Evolutionary conservation across 2,329 filamentous ascomycete species (phyloP).

Genomic region (Aspergillus awamori): DNA sequence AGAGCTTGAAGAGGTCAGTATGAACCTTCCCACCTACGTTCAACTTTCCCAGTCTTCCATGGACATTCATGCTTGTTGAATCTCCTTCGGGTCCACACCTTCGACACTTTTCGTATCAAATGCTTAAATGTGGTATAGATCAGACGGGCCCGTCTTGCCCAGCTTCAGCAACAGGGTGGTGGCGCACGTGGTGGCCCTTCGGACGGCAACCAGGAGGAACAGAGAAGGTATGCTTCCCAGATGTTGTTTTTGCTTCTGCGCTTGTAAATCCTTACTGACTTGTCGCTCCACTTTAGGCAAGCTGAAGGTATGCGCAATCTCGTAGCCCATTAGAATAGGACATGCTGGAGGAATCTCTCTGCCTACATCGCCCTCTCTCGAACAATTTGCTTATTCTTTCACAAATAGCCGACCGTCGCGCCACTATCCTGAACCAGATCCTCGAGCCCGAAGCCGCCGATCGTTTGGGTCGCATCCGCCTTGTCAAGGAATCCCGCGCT

Average conservation of each 20-base stretch:
- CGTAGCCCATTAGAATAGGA: not conserved
- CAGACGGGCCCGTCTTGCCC: constrained; percentile 85
- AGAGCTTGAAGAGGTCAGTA: constrained; percentile 63
- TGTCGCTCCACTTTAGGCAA: constrained; percentile 28
- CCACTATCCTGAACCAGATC: constrained; percentile 79
- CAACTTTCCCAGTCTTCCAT: not conserved
- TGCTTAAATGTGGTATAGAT: constrained; percentile 60
- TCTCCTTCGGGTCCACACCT: not conserved
- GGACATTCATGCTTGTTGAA: too few species aligned
- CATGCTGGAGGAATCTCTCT: not conserved
- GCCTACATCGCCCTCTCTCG: not conserved
- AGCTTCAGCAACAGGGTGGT: constrained; percentile 75
- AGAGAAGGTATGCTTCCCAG: constrained; percentile 60
- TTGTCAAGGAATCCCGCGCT: constrained; percentile 92
- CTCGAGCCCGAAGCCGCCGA: constrained; percentile 92
- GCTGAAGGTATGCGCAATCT: constrained; percentile 33
- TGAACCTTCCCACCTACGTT: not conserved
- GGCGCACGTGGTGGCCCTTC: constrained; percentile 51
- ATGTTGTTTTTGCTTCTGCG: not conserved
- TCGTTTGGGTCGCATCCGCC: constrained; percentile 86
- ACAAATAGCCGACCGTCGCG: constrained; percentile 35
- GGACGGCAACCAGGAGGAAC: constrained; percentile 61
- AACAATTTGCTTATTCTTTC: constrained; percentile 2
- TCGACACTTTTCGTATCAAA: not conserved
- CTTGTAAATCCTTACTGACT: not conserved